Conservation (phyloP, 768 basidiomycete genomes). For the Gymnopilus junonius region DNA sequence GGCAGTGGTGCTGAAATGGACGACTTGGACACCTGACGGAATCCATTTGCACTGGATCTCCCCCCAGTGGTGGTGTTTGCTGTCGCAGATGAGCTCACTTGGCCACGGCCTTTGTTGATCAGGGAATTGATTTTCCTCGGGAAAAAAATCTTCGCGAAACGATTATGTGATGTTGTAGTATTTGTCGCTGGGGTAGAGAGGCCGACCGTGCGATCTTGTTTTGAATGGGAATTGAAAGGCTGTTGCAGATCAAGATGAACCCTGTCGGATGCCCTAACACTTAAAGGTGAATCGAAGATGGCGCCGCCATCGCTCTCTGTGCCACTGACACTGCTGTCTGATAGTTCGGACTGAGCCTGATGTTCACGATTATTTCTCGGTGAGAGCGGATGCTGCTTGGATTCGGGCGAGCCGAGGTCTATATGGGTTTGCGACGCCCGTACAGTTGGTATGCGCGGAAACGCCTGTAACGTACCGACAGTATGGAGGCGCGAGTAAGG, state of each 20-base stretch:
- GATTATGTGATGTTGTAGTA: slow-evolving; percentile 3
- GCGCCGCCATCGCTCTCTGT: slow-evolving; percentile 19
- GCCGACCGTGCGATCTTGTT: background rate
- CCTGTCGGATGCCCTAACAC: background rate
- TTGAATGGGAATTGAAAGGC: background rate
- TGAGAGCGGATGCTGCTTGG: background rate
- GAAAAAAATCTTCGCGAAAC: slow-evolving; percentile 21
- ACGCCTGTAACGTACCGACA: slow-evolving; percentile 13
- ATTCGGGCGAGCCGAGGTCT: slow-evolving; percentile 10
- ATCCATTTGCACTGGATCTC: background rate
- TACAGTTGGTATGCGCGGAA: slow-evolving; percentile 13
- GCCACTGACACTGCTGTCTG: slow-evolving; percentile 10
- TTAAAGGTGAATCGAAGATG: background rate
- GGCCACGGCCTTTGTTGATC: background rate
- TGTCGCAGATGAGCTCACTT: background rate
- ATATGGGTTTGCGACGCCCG: slow-evolving; percentile 12
- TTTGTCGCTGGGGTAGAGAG: background rate
- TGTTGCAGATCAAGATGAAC: background rate
- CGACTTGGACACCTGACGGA: slow-evolving; percentile 15
- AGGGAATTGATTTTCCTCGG: slow-evolving; percentile 21
- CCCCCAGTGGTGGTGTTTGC: background rate
- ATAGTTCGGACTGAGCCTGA: background rate
- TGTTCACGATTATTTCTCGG: background rate
- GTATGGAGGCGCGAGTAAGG: slow-evolving; percentile 17
- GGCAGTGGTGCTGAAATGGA: slow-evolving; percentile 20